These are phyloP conservation scores for Pyronema omphalodes DNA, from an alignment of 495 filamentous ascomycete genomes.

Conservation along the genomic window DNA sequence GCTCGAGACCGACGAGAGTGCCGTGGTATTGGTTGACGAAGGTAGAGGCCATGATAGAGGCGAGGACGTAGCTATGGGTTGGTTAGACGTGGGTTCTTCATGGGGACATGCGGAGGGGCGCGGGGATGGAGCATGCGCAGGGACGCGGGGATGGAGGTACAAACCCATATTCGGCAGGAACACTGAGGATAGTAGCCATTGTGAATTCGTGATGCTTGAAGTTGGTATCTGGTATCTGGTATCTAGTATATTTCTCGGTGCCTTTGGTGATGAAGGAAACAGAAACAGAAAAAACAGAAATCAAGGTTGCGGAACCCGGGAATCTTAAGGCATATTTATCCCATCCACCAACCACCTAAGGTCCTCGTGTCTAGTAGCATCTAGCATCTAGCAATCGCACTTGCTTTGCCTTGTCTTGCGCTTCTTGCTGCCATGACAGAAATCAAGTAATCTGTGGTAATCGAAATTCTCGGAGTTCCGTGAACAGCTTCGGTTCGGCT, in stretches of 20 bases:
- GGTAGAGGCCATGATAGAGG: constrained; percentile 39
- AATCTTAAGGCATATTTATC: background rate
- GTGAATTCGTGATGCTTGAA: background rate
- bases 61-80: constrained; percentile 37
- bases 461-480: no score
- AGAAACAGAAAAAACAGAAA: no score
- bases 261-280: no score
- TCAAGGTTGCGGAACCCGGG: background rate
- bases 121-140: no score
- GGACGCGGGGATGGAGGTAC: constrained; percentile 3
- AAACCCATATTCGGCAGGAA: constrained; percentile 36
- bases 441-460: no score
- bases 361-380: background rate
- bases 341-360: background rate
- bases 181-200: constrained; percentile 20
- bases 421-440: no score
- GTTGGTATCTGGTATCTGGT: no score
- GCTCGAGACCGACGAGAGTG: constrained; percentile 28
- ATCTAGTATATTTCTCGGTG: no score
- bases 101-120: no score
- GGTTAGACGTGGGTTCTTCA: background rate
- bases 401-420: no score
- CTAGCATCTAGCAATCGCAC: background rate
- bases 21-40: constrained; percentile 39
- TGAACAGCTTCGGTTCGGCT: no score